phyloP scores from a whole-genome alignment of 345 rosid genomes.

The Draba incana region DNA sequence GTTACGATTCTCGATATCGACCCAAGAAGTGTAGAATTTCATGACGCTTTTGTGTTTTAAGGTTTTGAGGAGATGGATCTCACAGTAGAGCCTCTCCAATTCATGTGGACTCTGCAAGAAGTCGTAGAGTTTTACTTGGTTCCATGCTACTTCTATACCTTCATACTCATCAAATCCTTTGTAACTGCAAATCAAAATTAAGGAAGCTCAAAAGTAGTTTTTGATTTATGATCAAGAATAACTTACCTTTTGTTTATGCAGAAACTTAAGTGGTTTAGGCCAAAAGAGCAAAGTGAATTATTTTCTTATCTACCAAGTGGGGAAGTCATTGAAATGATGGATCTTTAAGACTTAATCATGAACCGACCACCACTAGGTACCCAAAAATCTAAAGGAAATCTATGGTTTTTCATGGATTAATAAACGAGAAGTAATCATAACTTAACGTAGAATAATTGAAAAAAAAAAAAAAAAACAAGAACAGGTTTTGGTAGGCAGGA shows the following conservation, averaged over 20 bases:
- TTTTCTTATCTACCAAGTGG: conserved; percentile 3
- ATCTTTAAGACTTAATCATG: conserved; percentile 1
- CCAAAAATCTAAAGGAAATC: not conserved
- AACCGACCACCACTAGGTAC: not conserved
- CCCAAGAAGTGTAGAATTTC: conserved; percentile 94
- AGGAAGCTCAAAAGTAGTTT: conserved; percentile 9
- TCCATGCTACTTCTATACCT: conserved; percentile 99
- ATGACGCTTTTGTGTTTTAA: conserved; percentile 86
- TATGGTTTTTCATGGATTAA: not conserved
- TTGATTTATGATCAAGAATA: not conserved
- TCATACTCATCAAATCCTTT: conserved; percentile 92
- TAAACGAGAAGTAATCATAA: not conserved
- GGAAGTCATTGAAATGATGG: not conserved
- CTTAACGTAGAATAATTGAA: not conserved
- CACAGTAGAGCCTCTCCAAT: conserved; percentile 90
- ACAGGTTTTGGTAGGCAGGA: not conserved
- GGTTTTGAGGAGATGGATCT: conserved; percentile 94
- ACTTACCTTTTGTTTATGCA: not conserved
- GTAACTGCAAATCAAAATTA: conserved; percentile 55
- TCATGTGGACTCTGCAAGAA: conserved; percentile 92
- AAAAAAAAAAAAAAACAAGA: not conserved
- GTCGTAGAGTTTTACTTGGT: conserved; percentile 94
- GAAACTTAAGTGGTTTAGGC: conserved; percentile 3
- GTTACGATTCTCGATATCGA: conserved; percentile 77
- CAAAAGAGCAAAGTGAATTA: conserved; percentile 3